Evolutionary conservation across 768 basidiomycete species (phyloP).

Genomic region (Tylopilus felleus): DNA sequence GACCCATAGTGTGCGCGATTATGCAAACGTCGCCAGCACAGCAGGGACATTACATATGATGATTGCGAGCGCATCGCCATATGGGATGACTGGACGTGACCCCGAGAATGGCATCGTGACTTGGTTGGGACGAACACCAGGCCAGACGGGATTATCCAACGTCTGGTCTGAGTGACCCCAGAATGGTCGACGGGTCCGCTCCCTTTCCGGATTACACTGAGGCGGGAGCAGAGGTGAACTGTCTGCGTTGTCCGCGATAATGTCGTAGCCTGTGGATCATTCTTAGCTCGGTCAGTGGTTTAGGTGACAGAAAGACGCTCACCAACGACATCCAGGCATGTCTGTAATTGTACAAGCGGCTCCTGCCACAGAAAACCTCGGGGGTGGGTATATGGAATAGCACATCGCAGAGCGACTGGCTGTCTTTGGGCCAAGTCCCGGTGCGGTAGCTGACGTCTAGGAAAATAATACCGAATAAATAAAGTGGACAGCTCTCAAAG

Average conservation of each 20-base stretch:
- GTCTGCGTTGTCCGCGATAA: constrained; percentile 81
- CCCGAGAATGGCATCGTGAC: neutral
- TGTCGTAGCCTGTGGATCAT: constrained; percentile 63
- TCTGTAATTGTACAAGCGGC: constrained; percentile 8
- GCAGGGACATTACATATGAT: neutral
- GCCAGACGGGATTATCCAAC: neutral
- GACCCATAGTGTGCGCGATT: neutral
- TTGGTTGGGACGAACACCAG: neutral
- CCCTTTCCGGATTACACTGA: no score
- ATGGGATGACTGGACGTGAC: neutral
- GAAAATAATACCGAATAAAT: constrained; percentile 10
- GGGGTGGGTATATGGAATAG: constrained; percentile 1
- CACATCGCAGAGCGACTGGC: neutral
- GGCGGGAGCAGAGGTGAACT: constrained; percentile 75
- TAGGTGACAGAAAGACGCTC: neutral
- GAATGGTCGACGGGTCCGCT: constrained; percentile 52
- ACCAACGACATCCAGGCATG: constrained; percentile 34
- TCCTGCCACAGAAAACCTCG: constrained; percentile 9
- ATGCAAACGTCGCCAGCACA: neutral
- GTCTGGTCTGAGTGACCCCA: constrained; percentile 25
- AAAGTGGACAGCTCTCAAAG: constrained; percentile 4
- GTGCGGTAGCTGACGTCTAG: neutral
- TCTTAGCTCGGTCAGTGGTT: neutral
- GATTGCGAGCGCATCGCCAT: neutral
- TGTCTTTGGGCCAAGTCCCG: neutral